Conservation (phyloP, 495 filamentous ascomycete genomes). For the Aspergillus ostianus region DNA sequence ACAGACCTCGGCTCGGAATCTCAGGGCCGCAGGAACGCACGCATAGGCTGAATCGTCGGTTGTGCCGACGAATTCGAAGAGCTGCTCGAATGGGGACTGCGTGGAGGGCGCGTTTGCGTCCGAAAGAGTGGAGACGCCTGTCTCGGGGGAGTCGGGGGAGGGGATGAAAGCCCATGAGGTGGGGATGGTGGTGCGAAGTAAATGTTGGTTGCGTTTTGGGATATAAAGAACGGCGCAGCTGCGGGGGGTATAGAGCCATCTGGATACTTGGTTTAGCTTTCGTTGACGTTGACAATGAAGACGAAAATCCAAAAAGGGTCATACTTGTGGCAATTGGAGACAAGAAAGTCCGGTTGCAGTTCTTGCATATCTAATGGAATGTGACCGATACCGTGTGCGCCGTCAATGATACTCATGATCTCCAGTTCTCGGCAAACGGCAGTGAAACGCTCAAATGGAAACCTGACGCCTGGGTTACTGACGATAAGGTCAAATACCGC, state of each 20-base stretch:
- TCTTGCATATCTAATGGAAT: constrained; percentile 62
- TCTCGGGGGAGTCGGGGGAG: constrained; percentile 12
- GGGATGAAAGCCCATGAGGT: constrained; percentile 60
- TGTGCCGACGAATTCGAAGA: constrained; percentile 79
- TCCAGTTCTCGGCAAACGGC: constrained; percentile 61
- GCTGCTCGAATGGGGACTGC: constrained; percentile 52
- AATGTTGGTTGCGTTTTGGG: constrained; percentile 63
- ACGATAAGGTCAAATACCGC: constrained; percentile 78
- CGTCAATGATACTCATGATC: constrained; percentile 68
- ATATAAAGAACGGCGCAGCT: constrained; percentile 79
- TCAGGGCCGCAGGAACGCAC: constrained; percentile 66
- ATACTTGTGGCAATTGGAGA: constrained; percentile 80
- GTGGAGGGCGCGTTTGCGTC: constrained; percentile 21
- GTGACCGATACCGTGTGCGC: constrained; percentile 78
- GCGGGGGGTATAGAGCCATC: constrained; percentile 82
- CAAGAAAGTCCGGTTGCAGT: constrained; percentile 76
- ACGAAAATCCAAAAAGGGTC: constrained; percentile 4
- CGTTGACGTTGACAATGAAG: background rate
- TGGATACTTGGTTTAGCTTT: constrained; percentile 14
- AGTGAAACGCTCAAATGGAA: constrained; percentile 72
- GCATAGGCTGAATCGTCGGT: constrained; percentile 68
- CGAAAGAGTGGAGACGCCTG: background rate
- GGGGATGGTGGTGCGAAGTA: constrained; percentile 78
- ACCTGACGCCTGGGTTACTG: constrained; percentile 69
- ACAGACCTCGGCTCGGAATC: constrained; percentile 63